Evolutionary conservation across 1,284 basidiomycete genomes (phyloP).

Genomic region (Microbotryomycetes sp.): DNA sequence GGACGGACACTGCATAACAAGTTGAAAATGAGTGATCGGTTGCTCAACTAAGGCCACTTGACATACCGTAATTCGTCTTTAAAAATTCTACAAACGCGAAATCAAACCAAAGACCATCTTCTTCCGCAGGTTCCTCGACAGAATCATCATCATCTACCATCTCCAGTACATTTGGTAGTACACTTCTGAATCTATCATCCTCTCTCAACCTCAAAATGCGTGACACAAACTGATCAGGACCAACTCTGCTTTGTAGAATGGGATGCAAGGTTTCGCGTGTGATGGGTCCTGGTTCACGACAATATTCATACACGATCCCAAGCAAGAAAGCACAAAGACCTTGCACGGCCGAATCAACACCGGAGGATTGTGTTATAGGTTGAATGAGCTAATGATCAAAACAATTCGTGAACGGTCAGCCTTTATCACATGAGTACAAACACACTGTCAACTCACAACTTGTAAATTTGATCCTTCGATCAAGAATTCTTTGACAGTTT

Average conservation of each 20-base stretch:
- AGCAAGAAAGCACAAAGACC: constrained; percentile 87
- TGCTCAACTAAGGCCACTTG: background rate
- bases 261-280: constrained; percentile 72
- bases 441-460: constrained; percentile 55
- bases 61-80: constrained; percentile 91
- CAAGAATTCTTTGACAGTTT: constrained; percentile 79
- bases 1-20: constrained; percentile 47
- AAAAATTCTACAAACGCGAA: constrained; percentile 99
- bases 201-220: constrained; percentile 79
- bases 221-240: constrained; percentile 81
- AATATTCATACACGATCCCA: constrained; percentile 90
- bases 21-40: background rate
- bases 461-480: constrained; percentile 80
- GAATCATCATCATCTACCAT: constrained; percentile 40
- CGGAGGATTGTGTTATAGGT: constrained; percentile 82
- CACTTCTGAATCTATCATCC: constrained; percentile 81
- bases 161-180: constrained; percentile 68
- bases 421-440: too few relatives aligned
- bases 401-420: too few relatives aligned
- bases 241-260: constrained; percentile 70
- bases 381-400: constrained; percentile 66
- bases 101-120: constrained; percentile 94
- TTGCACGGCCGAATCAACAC: constrained; percentile 78
- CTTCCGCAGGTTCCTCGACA: constrained; percentile 52
- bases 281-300: constrained; percentile 84